Evolutionary conservation across 208 protist species (phyloP).

Genomic region (Acanthamoeba triangularis): DNA sequence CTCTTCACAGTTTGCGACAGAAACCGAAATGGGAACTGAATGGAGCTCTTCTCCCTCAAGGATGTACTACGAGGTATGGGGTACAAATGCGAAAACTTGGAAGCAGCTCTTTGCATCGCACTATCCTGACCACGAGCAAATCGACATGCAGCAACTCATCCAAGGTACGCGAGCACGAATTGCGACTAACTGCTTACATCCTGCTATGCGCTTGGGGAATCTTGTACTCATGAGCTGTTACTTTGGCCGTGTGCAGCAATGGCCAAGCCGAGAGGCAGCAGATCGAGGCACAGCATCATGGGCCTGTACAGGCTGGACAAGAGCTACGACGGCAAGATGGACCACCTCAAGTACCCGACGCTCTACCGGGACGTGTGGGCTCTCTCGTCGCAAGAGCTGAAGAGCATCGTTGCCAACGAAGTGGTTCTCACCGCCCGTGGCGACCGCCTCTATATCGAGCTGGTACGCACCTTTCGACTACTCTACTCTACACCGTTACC

Average conservation of each 20-base stretch:
- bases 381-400: background rate
- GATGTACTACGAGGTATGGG: constrained; percentile 8
- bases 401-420: background rate
- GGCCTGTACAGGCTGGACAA: constrained; percentile 16
- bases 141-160: background rate
- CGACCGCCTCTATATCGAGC: background rate
- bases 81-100: background rate
- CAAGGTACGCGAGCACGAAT: background rate
- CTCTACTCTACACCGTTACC: background rate
- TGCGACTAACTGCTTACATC: no score
- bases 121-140: constrained; percentile 4
- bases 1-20: background rate
- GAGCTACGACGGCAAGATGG: background rate
- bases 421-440: background rate
- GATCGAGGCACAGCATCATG: background rate
- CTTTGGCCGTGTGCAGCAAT: background rate
- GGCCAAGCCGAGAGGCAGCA: background rate
- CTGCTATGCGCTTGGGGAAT: no score
- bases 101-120: constrained; percentile 30
- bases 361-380: constrained; percentile 7
- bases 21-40: background rate
- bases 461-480: background rate
- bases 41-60: background rate
- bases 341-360: background rate
- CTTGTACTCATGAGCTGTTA: background rate